Percentiles rank a stretch among this genome's conserved stretches.
Conservation (phyloP, 2,329 filamentous ascomycete species). For the Scleromitrula shiraiana region DNA sequence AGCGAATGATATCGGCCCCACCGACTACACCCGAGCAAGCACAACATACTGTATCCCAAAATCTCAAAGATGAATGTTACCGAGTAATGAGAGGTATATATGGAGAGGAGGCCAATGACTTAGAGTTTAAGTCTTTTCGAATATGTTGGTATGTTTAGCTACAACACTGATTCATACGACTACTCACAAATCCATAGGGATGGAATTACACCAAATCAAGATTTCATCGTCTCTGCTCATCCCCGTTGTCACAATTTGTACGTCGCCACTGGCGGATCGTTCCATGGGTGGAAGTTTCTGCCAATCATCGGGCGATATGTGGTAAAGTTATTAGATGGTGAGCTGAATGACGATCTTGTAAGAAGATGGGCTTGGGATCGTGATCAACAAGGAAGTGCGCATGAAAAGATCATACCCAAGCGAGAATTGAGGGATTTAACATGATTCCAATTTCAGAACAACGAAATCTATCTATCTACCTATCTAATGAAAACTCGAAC, state of each 20-base stretch:
- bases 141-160: slow-evolving; percentile 36
- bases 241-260: slow-evolving; percentile 47
- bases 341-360: slow-evolving; percentile 32
- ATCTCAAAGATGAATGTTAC: slow-evolving; percentile 37
- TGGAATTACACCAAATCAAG: slow-evolving; percentile 52
- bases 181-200: slow-evolving; percentile 39
- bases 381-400: slow-evolving; percentile 7
- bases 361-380: slow-evolving; percentile 41
- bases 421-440: slow-evolving; percentile 8
- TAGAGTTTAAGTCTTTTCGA: slow-evolving; percentile 36
- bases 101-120: slow-evolving; percentile 33
- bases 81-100: slow-evolving; percentile 36
- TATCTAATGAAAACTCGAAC: too few species aligned
- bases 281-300: slow-evolving; percentile 59
- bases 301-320: slow-evolving; percentile 55
- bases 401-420: slow-evolving; percentile 3
- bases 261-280: slow-evolving; percentile 54
- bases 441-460: neutral
- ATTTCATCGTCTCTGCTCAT: slow-evolving; percentile 51
- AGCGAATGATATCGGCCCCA: slow-evolving; percentile 45
- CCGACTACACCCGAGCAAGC: slow-evolving; percentile 36
- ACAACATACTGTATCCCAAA: slow-evolving; percentile 33
- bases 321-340: slow-evolving; percentile 38
- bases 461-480: neutral
- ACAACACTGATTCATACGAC: neutral